Evolutionary conservation across 352 stramenopile genomes (phyloP).

Genomic region (Labyrinthula sp.): DNA sequence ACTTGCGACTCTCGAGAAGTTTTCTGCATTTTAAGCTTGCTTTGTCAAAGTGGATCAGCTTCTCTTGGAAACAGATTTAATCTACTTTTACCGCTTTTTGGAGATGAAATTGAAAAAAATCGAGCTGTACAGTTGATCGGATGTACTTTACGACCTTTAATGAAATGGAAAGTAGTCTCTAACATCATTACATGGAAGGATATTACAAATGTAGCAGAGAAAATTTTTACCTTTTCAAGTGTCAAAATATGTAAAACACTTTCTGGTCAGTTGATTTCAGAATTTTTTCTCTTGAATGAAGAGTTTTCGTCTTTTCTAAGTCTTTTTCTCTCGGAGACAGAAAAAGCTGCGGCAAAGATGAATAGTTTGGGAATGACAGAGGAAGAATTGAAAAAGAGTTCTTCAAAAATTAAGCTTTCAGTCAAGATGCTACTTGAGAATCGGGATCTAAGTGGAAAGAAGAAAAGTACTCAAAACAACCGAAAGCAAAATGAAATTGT

Average conservation of each 20-base stretch:
- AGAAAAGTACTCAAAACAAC: neutral
- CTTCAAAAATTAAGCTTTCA: conserved; percentile 11
- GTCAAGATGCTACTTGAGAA: conserved; percentile 13
- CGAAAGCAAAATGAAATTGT: neutral
- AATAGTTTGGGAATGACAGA: conserved; percentile 15
- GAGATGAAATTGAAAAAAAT: conserved; percentile 14
- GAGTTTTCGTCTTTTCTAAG: conserved; percentile 3
- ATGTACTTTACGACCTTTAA: too few species aligned
- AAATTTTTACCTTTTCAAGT: too few species aligned
- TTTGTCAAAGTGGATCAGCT: neutral
- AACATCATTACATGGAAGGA: too few species aligned
- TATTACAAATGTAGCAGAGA: too few species aligned
- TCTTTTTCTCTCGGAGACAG: conserved; percentile 1
- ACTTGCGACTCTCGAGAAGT: conserved; percentile 19
- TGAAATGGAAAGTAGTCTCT: too few species aligned
- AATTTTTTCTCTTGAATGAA: conserved; percentile 7
- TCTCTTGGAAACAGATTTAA: conserved; percentile 7
- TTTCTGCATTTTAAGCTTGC: conserved; percentile 9
- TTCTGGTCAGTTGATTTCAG: conserved; percentile 11
- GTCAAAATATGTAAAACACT: conserved; percentile 23
- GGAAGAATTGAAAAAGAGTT: conserved; percentile 5
- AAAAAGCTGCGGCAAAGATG: neutral
- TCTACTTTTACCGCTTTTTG: conserved; percentile 18
- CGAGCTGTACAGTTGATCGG: conserved; percentile 7
- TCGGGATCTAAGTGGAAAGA: neutral